phyloP scores from a whole-genome alignment of 192 early-diverging fungal species.

The Lobosporangium transversale region DNA sequence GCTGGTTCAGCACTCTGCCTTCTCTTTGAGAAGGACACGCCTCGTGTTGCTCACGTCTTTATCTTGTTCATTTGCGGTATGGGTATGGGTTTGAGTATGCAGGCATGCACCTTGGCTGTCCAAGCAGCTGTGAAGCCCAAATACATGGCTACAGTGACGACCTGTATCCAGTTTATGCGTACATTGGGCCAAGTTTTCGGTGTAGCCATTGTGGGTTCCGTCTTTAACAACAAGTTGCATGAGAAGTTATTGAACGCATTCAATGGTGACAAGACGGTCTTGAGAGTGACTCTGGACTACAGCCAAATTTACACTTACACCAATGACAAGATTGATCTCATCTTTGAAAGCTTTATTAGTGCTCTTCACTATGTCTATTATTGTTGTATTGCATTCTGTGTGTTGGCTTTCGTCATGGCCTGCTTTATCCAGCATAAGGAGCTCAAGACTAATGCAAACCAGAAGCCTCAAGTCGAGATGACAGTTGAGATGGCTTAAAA shows the following conservation, averaged over 20 bases:
- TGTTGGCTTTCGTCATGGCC: slow-evolving; percentile 31
- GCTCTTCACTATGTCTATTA: slow-evolving; percentile 41
- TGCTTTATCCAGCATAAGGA: slow-evolving; percentile 50
- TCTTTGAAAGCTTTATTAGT: slow-evolving; percentile 28
- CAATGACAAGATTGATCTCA: slow-evolving; percentile 7
- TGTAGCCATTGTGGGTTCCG: slow-evolving; percentile 56
- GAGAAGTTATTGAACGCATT: slow-evolving; percentile 1
- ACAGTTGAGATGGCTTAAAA: slow-evolving; percentile 37
- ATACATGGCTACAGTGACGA: slow-evolving; percentile 65
- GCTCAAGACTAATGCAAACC: slow-evolving; percentile 51
- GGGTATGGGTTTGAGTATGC: slow-evolving; percentile 68
- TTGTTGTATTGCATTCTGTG: slow-evolving; percentile 33
- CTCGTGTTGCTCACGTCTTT: slow-evolving; percentile 60
- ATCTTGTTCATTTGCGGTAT: slow-evolving; percentile 63
- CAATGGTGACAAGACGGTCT: slow-evolving; percentile 6
- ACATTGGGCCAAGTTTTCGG: slow-evolving; percentile 67
- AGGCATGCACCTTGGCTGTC: slow-evolving; percentile 56
- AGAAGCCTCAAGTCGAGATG: slow-evolving; percentile 50
- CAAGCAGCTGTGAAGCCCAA: slow-evolving; percentile 53
- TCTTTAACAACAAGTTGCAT: slow-evolving; percentile 46
- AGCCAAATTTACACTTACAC: not conserved
- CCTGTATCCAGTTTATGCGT: slow-evolving; percentile 61
- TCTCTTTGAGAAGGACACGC: slow-evolving; percentile 62
- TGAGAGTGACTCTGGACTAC: slow-evolving; percentile 11
- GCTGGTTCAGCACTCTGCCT: slow-evolving; percentile 66